phyloP scores from a whole-genome alignment of 2,329 filamentous ascomycete species.

The Huntiella moniliformis region DNA sequence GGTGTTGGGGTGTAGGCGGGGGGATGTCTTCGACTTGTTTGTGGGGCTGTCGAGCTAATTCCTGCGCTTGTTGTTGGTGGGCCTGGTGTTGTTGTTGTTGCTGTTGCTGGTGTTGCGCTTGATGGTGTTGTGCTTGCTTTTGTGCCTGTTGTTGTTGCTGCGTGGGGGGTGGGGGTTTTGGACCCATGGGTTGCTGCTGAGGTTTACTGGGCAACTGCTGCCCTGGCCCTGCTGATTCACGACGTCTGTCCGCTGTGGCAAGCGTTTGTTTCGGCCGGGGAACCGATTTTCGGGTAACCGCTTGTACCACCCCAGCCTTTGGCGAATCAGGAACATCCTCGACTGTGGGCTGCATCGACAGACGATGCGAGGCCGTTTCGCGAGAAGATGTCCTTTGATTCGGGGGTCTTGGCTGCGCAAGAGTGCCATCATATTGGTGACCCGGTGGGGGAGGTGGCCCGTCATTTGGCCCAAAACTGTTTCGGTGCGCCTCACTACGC shows the following conservation, averaged over 20 bases:
- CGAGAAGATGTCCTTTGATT: constrained; percentile 31
- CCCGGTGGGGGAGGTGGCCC: constrained; percentile 13
- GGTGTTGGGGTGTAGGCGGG: constrained; percentile 1
- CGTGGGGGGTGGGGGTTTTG: constrained; percentile 3
- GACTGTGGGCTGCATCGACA: constrained; percentile 41
- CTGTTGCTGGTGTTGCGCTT: constrained; percentile 7
- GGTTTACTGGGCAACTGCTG: background rate
- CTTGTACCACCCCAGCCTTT: constrained; percentile 3
- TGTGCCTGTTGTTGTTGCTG: constrained; percentile 8
- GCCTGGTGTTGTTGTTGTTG: background rate
- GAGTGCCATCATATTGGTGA: constrained; percentile 1
- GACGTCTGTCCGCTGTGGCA: constrained; percentile 2
- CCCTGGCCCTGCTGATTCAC: background rate
- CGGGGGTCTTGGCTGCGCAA: constrained; percentile 17
- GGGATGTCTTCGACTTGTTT: background rate
- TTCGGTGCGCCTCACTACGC: constrained; percentile 36
- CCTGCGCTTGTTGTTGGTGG: background rate
- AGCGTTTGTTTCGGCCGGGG: constrained; percentile 2
- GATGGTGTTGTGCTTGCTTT: background rate
- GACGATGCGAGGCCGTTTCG: constrained; percentile 26
- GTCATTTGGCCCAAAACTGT: constrained; percentile 26
- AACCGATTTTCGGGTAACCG: constrained; percentile 7
- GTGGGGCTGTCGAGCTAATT: background rate
- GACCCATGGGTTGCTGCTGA: background rate
- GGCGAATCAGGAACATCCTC: constrained; percentile 44